Evolutionary conservation across 2,329 filamentous ascomycete species (phyloP), one percentile per base, ranked within the genome.

Genomic region (Verruconis gallopava): DNA sequence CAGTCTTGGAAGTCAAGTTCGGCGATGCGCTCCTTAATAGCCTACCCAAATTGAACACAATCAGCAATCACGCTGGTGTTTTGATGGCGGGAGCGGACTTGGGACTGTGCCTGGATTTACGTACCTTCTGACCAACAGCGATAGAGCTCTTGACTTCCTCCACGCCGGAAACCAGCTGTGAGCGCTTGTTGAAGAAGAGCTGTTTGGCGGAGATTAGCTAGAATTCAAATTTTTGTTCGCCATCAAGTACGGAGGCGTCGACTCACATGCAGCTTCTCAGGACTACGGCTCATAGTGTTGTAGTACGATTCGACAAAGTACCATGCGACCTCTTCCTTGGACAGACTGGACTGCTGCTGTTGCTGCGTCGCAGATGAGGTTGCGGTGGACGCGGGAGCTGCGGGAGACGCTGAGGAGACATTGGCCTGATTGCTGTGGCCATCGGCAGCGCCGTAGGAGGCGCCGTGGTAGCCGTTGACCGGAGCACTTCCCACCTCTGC

Each of bases 261-360:
- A 58, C 66, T 54, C 58, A 72, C 68, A 59, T 86, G 89, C 55
- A 98, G 82, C 66, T 91, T 93, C 59, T 94, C 86, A 17, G 91
- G 88, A 51, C 71, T 83, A 66, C 89, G 88, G 77, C 88, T 95
- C 58, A 98, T 69, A 48, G 86, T 98, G 53, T 85, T 96, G 68
- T 98, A 98, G 72, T 95, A 98, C 65, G 94, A 86, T 74, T 96
- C 88, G 45, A 98, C 91, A 54, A 98, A 98, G 69, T 89, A 96
- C 91, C 91, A 98, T 64, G 86, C 91, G 52, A 98, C 86, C 68
- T 96, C 85, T 61, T 94, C 86, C 70, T 94, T 95, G 54, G 68
- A 69, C 48, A 76, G 72, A 34, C 70, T 66, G 18, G 55, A 40
- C 37, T 50, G 42, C 43, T 39, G 47, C n/a, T n/a, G n/a, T n/a